Percentiles rank a stretch among this genome's conserved stretches.
Evolutionary conservation across 805 yeast genomes (phyloP).

Genomic region (Candida boidinii): DNA sequence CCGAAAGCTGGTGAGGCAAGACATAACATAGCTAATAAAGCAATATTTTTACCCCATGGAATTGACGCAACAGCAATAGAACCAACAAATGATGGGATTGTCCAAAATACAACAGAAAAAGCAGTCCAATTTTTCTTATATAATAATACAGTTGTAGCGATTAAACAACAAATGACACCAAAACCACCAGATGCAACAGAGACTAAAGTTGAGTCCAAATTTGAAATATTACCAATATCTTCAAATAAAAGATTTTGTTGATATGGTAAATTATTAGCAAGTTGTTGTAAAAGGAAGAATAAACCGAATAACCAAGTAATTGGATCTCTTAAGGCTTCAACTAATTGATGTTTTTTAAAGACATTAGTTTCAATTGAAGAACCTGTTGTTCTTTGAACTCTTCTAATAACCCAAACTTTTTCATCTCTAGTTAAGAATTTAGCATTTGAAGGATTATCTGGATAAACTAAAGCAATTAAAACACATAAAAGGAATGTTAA

Average conservation of each 20-base stretch:
- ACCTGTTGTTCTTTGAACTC: constrained; percentile 28
- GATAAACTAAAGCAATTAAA: constrained; percentile 33
- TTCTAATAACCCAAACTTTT: constrained; percentile 40
- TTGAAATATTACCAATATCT: constrained; percentile 29
- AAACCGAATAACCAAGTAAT: constrained; percentile 33
- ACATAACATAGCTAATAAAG: constrained; percentile 37
- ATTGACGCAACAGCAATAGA: constrained; percentile 36
- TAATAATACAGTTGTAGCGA: constrained; percentile 27
- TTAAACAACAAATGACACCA: constrained; percentile 30
- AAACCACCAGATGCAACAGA: constrained; percentile 47
- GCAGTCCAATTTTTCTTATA: constrained; percentile 29
- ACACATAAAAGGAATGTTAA: constrained; percentile 34
- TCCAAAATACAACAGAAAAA: constrained; percentile 15
- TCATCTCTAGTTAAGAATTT: constrained; percentile 39
- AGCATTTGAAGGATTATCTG: constrained; percentile 48
- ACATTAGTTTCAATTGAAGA: constrained; percentile 35
- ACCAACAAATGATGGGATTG: constrained; percentile 30
- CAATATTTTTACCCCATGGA: constrained; percentile 35
- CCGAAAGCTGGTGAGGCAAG: constrained; percentile 34
- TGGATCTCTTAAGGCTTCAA: constrained; percentile 43
- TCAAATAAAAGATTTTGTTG: constrained; percentile 42
- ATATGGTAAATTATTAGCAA: constrained; percentile 45
- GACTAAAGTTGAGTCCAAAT: constrained; percentile 40
- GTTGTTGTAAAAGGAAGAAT: constrained; percentile 34
- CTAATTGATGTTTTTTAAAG: constrained; percentile 38